Conservation (phyloP, 1,284 basidiomycete species). For the Pseudomicrostroma phylloplanum region DNA sequence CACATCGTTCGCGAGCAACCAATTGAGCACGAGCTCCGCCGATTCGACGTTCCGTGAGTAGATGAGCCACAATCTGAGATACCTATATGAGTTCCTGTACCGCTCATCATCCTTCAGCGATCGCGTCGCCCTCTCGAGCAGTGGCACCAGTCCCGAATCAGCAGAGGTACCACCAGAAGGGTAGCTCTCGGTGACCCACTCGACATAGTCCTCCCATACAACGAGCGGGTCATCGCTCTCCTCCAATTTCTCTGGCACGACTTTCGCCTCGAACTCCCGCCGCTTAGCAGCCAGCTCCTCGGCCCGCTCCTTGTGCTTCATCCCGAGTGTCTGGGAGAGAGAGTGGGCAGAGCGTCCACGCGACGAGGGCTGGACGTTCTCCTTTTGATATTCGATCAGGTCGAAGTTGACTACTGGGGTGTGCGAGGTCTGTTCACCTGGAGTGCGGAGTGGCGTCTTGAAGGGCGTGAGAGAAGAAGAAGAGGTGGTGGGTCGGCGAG, state of each 20-base stretch:
- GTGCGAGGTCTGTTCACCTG: slow-evolving; percentile 45
- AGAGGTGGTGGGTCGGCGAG: background rate
- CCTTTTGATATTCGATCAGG: slow-evolving; percentile 58
- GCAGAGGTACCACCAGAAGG: slow-evolving; percentile 61
- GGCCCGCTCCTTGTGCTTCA: slow-evolving; percentile 40
- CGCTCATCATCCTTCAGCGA: slow-evolving; percentile 70
- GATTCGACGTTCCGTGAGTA: slow-evolving; percentile 55
- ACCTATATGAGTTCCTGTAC: slow-evolving; percentile 69
- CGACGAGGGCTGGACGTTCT: slow-evolving; percentile 59
- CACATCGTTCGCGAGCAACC: slow-evolving; percentile 70
- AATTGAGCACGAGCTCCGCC: slow-evolving; percentile 53
- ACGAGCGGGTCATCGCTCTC: slow-evolving; percentile 39
- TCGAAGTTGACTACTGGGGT: slow-evolving; percentile 48
- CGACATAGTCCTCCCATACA: slow-evolving; percentile 57
- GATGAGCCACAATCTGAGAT: slow-evolving; percentile 79
- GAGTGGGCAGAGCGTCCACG: slow-evolving; percentile 58
- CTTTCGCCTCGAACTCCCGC: slow-evolving; percentile 28
- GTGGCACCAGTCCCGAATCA: slow-evolving; percentile 59
- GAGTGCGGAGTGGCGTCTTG: slow-evolving; percentile 41
- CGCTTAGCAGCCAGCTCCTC: slow-evolving; percentile 30
- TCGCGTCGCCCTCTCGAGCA: slow-evolving; percentile 68
- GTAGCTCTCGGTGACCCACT: slow-evolving; percentile 63
- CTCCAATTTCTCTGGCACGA: slow-evolving; percentile 25
- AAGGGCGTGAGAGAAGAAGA: slow-evolving; percentile 20
- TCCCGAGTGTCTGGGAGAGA: slow-evolving; percentile 51